A percentile compares a stretch with the other conserved stretches of the same genome.
Evolutionary conservation across 129 eudicot species (phyloP).

Genomic region (Artemisia argyi): DNA sequence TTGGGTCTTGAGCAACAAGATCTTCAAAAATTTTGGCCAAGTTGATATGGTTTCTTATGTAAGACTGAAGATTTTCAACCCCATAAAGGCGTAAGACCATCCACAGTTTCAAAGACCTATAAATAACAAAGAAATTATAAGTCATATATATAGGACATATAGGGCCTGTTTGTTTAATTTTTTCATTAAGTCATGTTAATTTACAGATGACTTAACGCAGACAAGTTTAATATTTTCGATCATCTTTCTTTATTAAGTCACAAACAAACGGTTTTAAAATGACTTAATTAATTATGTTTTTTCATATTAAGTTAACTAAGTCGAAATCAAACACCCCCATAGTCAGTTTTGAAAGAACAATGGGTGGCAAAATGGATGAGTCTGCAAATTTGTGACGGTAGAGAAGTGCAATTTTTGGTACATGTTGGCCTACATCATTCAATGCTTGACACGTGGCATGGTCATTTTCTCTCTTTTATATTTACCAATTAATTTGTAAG

Average conservation of each 20-base stretch:
- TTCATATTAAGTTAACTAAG: too few relatives aligned
- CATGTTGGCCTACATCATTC: background rate
- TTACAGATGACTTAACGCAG: too few relatives aligned
- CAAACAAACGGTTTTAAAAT: too few relatives aligned
- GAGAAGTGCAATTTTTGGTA: background rate
- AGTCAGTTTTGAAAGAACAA: background rate
- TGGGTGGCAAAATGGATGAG: background rate
- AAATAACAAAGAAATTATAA: constrained; percentile 14
- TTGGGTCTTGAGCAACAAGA: constrained; percentile 67
- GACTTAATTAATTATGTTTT: too few relatives aligned
- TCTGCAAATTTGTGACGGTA: background rate
- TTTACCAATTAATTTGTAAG: too few relatives aligned
- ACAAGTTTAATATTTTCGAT: too few relatives aligned
- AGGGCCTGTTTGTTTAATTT: too few relatives aligned
- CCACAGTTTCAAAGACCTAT: constrained; percentile 93
- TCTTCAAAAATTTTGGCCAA: constrained; percentile 74
- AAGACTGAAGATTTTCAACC: constrained; percentile 78
- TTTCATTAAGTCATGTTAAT: too few relatives aligned
- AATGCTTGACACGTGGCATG: too few relatives aligned
- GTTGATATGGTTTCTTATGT: constrained; percentile 82
- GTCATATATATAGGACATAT: background rate
- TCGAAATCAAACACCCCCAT: too few relatives aligned
- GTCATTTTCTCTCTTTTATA: too few relatives aligned
- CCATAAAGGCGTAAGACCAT: constrained; percentile 96
- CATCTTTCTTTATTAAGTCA: too few relatives aligned